Percentiles rank a stretch among this genome's conserved stretches.
These are phyloP conservation scores for Magnusiomyces tetraspermus DNA, from an alignment of 1,139 yeast species.

Conservation along the genomic window DNA sequence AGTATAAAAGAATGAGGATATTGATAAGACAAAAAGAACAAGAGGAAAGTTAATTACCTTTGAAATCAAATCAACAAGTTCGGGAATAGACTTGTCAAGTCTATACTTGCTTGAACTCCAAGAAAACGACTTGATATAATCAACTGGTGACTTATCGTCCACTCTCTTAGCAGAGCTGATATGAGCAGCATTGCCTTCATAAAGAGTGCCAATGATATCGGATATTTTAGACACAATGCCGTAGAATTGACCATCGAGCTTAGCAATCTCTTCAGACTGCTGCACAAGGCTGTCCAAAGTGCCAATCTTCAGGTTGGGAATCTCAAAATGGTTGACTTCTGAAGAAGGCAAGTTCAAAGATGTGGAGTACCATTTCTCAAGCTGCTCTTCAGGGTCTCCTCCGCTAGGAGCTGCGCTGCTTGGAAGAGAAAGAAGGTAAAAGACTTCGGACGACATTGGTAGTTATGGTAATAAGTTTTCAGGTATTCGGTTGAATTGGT, in stretches of 20 bases:
- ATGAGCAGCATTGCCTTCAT: conserved; percentile 39
- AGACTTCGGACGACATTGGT: conserved; percentile 11
- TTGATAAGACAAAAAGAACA: neutral
- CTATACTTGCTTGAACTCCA: conserved; percentile 89
- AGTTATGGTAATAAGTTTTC: no score
- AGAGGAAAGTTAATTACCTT: conserved; percentile 22
- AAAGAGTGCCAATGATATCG: conserved; percentile 53
- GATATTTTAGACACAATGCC: conserved; percentile 61
- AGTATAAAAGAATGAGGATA: no score
- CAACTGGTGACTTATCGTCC: conserved; percentile 44
- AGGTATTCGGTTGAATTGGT: neutral
- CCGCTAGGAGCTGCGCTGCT: conserved; percentile 41
- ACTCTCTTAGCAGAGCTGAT: conserved; percentile 42
- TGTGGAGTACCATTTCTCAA: conserved; percentile 34
- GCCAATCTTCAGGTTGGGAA: conserved; percentile 92
- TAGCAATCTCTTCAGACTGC: conserved; percentile 80
- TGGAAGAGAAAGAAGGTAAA: conserved; percentile 41
- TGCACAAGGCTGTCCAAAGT: conserved; percentile 85
- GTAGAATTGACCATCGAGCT: conserved; percentile 67
- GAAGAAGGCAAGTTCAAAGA: conserved; percentile 21
- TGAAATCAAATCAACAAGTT: conserved; percentile 59
- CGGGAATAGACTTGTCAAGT: conserved; percentile 71
- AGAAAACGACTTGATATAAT: conserved; percentile 60
- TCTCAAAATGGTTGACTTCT: conserved; percentile 37
- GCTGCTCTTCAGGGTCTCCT: conserved; percentile 35